Percentiles rank a stretch among this genome's conserved stretches.
Evolutionary conservation across 2,329 filamentous ascomycete genomes (phyloP).

Genomic region (Tetracladium maxilliforme): DNA sequence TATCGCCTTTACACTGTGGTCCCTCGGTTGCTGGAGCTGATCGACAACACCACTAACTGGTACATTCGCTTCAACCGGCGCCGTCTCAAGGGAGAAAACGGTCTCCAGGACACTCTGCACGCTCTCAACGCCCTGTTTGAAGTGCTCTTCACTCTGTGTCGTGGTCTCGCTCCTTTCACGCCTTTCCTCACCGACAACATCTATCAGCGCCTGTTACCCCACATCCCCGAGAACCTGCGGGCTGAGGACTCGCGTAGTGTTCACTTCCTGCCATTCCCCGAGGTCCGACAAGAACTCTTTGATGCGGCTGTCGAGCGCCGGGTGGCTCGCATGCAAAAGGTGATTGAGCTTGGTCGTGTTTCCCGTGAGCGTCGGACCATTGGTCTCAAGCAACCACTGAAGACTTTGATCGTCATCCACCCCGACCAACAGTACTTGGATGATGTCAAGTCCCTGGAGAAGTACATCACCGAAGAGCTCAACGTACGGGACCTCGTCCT

Average conservation of each 20-base stretch:
- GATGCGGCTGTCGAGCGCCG: slow-evolving; percentile 74
- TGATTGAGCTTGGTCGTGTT: slow-evolving; percentile 81
- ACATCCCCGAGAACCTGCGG: slow-evolving; percentile 59
- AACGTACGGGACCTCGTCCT: slow-evolving; percentile 79
- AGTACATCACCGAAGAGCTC: slow-evolving; percentile 84
- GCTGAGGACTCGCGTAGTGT: slow-evolving; percentile 70
- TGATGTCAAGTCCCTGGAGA: slow-evolving; percentile 71
- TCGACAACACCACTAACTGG: slow-evolving; percentile 97
- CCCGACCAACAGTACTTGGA: slow-evolving; percentile 69
- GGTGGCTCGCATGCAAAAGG: slow-evolving; percentile 83
- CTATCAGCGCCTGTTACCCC: slow-evolving; percentile 67
- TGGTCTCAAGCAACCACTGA: slow-evolving; percentile 80
- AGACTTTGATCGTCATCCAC: slow-evolving; percentile 80
- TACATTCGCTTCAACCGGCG: slow-evolving; percentile 93
- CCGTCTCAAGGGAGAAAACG: slow-evolving; percentile 79
- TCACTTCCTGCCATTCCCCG: slow-evolving; percentile 84
- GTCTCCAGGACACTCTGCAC: slow-evolving; percentile 72
- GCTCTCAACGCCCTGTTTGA: slow-evolving; percentile 91
- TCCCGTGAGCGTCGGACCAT: slow-evolving; percentile 75
- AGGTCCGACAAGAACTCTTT: slow-evolving; percentile 78
- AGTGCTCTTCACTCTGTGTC: slow-evolving; percentile 76
- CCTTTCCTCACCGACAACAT: slow-evolving; percentile 94
- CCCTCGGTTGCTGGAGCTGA: slow-evolving; percentile 65
- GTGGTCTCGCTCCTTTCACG: slow-evolving; percentile 84
- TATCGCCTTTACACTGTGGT: slow-evolving; percentile 86